phyloP scores from a whole-genome alignment of 1,139 yeast genomes.

The Magnusiomyces tetraspermus region DNA sequence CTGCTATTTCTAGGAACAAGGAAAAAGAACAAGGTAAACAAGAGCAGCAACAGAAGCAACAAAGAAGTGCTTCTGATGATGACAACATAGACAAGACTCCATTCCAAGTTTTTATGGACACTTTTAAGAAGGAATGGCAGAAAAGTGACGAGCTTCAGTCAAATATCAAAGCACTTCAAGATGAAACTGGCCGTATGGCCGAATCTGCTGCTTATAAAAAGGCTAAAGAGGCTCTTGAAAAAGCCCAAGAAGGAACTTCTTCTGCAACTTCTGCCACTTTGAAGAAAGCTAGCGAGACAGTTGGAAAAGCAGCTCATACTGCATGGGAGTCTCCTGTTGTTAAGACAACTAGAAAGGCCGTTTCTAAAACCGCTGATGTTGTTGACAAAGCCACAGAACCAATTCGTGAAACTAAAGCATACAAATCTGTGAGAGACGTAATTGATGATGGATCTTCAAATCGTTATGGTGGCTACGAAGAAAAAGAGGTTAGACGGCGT shows the following conservation, averaged over 20 bases:
- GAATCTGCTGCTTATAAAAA: constrained; percentile 89
- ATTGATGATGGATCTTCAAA: constrained; percentile 87
- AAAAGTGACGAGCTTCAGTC: constrained; percentile 85
- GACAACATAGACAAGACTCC: constrained; percentile 51
- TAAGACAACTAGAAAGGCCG: constrained; percentile 75
- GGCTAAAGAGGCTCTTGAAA: constrained; percentile 87
- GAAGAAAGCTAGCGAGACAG: constrained; percentile 85
- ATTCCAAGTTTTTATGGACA: constrained; percentile 82
- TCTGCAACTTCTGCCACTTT: constrained; percentile 73
- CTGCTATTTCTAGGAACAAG: not conserved
- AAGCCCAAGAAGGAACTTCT: constrained; percentile 40
- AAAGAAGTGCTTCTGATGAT: constrained; percentile 4
- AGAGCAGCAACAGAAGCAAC: constrained; percentile 12
- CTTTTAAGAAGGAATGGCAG: constrained; percentile 84
- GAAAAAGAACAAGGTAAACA: constrained; percentile 7
- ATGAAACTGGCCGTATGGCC: constrained; percentile 90
- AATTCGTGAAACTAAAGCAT: constrained; percentile 80
- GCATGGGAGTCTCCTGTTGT: constrained; percentile 98
- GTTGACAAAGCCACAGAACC: constrained; percentile 85
- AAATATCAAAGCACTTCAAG: constrained; percentile 88
- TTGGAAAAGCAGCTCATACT: constrained; percentile 78
- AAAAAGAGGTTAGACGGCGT: constrained; percentile 68
- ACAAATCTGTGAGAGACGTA: constrained; percentile 79
- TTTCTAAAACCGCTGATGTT: constrained; percentile 66
- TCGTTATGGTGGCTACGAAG: constrained; percentile 86